Conservation (phyloP, 202 grass and related monocot species). For the Hordeum pubiflorum region DNA sequence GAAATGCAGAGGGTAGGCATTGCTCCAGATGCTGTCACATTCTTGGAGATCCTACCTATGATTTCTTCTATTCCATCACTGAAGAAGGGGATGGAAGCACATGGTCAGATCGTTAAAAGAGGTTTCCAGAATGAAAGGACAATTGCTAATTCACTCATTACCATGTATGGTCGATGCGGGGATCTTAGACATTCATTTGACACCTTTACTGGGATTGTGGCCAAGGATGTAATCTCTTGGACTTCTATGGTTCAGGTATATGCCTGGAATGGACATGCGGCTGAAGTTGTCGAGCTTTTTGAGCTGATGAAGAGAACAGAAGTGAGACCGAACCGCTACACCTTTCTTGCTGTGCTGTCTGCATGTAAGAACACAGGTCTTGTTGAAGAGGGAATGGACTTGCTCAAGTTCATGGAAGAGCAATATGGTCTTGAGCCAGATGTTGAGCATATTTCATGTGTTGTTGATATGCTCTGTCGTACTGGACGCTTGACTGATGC, state of each 20-base stretch:
- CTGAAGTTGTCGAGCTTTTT: conserved; percentile 45
- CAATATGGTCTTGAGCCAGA: conserved; percentile 39
- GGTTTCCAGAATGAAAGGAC: conserved; percentile 42
- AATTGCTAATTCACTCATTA: conserved; percentile 54
- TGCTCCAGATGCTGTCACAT: conserved; percentile 41
- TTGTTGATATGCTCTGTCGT: conserved; percentile 62
- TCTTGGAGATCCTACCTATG: conserved; percentile 44
- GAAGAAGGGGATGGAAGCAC: conserved; percentile 49
- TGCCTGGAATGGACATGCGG: conserved; percentile 49
- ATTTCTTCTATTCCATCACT: conserved; percentile 42
- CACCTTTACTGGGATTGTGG: conserved; percentile 32
- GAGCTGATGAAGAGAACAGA: conserved; percentile 44
- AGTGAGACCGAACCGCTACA: conserved; percentile 47
- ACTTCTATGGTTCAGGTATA: conserved; percentile 60
- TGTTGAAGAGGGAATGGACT: conserved; percentile 44
- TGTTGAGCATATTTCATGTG: conserved; percentile 49
- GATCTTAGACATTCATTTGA: conserved; percentile 34
- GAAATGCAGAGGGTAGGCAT: conserved; percentile 51
- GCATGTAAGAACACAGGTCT: conserved; percentile 53
- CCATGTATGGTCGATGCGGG: conserved; percentile 54
- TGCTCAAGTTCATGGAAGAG: conserved; percentile 58
- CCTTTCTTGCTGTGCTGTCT: conserved; percentile 47
- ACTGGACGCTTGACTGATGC: conserved; percentile 45
- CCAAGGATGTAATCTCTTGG: conserved; percentile 71
- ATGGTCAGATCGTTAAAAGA: conserved; percentile 56